These are phyloP conservation scores for Pouteria glomerata DNA, from an alignment of 148 eudicot genomes.

Conservation along the genomic window DNA sequence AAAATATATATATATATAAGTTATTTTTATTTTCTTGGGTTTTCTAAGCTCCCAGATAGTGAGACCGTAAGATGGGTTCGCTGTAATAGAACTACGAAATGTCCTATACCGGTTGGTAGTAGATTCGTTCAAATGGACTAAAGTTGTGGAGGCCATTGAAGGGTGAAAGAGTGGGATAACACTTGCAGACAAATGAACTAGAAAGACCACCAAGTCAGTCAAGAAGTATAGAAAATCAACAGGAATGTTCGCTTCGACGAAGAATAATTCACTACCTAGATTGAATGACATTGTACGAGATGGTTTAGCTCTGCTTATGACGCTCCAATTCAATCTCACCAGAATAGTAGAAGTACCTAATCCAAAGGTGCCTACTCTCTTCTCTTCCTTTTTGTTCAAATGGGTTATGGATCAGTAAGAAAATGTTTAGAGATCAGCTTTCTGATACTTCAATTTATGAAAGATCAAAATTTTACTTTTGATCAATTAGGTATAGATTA, in stretches of 20 bases:
- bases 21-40: no score
- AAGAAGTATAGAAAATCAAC: constrained; percentile 56
- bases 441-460: neutral
- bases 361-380: constrained; percentile 44
- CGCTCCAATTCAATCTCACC: constrained; percentile 64
- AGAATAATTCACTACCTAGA: constrained; percentile 66
- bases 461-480: neutral
- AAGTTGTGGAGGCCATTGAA: constrained; percentile 64
- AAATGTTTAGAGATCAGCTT: neutral
- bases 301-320: constrained; percentile 51
- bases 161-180: constrained; percentile 67
- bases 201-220: constrained; percentile 51
- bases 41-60: no score
- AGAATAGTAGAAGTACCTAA: constrained; percentile 64
- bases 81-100: no score
- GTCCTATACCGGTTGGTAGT: no score
- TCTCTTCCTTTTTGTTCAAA: neutral
- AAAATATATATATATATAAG: no score
- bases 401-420: neutral
- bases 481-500: neutral
- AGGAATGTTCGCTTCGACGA: constrained; percentile 12
- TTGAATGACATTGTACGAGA: constrained; percentile 84
- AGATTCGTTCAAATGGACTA: constrained; percentile 46
- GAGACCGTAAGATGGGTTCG: no score
- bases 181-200: constrained; percentile 45